phyloP scores from a whole-genome alignment of 129 eudicot species.

The Helichrysum umbraculigerum region DNA sequence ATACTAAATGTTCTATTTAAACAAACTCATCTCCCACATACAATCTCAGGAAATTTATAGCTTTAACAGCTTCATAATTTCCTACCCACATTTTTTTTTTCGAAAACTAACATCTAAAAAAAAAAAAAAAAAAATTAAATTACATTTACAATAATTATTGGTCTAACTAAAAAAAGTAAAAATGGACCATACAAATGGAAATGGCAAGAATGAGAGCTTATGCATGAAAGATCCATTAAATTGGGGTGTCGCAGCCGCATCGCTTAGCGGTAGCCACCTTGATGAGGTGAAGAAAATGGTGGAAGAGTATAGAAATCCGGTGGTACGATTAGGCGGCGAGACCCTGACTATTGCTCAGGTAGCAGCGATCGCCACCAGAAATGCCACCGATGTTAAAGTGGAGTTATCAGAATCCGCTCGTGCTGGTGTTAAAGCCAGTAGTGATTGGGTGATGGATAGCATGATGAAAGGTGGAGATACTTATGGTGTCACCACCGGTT shows the following conservation, averaged over 20 bases:
- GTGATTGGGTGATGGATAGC: conserved; percentile 81
- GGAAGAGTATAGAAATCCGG: conserved; percentile 57
- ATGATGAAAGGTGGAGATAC: conserved; percentile 69
- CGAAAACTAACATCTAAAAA: not conserved
- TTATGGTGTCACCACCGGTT: conserved; percentile 75
- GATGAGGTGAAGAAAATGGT: conserved; percentile 80
- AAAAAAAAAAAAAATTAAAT: not conserved
- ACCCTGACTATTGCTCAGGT: conserved; percentile 66
- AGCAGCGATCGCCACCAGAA: conserved; percentile 56
- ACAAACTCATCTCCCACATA: conserved; percentile 23
- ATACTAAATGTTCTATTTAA: conserved; percentile 40
- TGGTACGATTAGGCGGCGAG: conserved; percentile 54
- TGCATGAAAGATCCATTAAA: conserved; percentile 54
- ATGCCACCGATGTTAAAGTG: conserved; percentile 32
- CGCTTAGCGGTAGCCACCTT: conserved; percentile 59
- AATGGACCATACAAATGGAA: conserved; percentile 27
- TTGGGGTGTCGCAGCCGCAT: conserved; percentile 61
- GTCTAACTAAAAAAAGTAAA: not conserved
- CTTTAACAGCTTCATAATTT: conserved; percentile 33
- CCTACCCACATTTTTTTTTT: conserved; percentile 18
- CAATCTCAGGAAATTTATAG: conserved; percentile 49
- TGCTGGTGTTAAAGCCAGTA: conserved; percentile 64
- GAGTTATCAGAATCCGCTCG: conserved; percentile 59
- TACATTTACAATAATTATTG: not conserved
- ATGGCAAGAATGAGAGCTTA: conserved; percentile 1